Base-by-base conservation (phyloP, 2,329 filamentous ascomycete species). In the Elsinoe fawcettii region DNA sequence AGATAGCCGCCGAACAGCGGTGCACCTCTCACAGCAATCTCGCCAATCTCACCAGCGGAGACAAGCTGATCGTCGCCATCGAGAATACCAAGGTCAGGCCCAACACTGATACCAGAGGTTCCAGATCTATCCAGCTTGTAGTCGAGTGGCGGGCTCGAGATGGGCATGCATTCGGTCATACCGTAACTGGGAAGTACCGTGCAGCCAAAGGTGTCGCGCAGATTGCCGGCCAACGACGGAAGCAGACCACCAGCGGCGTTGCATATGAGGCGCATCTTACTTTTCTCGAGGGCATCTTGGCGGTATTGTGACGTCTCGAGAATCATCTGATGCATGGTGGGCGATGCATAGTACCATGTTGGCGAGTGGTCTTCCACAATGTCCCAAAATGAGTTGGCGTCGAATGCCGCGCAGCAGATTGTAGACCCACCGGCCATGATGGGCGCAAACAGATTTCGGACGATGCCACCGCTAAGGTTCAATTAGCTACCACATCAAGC, bases 91-190 rank as follows among this genome's bases (percentile, higher is more conserved):
- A 81, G 67, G 22, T 80, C 78, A 5, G 78, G 78, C 1, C 79
- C 79, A 6, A 75, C 74, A 25, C 72, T 74, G 49, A 79, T 66
- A 23, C 79, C 79, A 1, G 78, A 81, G 2, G 79, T 81, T 1
- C 79, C 79, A 41, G 74, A 70, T 3, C 76, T 75, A 56, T 80
- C 77, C 3, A 81, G 70, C 25, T 68, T 66, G 62, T 81, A 81
- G 60, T 75, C 65, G n/a, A 80, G 66, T 0, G 77, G 78, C 1
- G 79, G 79, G 2, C 78, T 80, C 2, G 77, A 79, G 47, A 81
- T 81, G 0, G 79, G 79, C 77, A 81, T 81, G 62, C 79, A 81
- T 68, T 81, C 79, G 1, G 79, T 82, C 79, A 82, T 81, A 16
- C 79, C 80, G 61, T 82, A 82, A 60, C 77, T 80, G 2, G 79